Percentiles rank a stretch among this genome's conserved stretches.
These are phyloP conservation scores for Nemophila menziesii DNA, from an alignment of 257 asterid genomes.

Conservation along the genomic window DNA sequence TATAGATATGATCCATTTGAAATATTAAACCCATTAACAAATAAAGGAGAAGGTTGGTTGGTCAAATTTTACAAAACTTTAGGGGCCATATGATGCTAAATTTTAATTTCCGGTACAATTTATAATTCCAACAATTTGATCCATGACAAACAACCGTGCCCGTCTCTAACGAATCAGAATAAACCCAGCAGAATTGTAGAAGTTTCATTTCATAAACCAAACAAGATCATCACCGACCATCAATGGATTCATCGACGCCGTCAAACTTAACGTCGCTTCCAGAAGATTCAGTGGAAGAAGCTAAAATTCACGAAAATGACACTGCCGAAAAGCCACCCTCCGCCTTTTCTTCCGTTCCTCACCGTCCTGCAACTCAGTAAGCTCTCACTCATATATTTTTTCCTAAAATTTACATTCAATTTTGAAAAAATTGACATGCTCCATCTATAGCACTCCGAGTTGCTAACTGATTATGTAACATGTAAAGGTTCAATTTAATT, in stretches of 20 bases:
- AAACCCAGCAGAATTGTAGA: background rate
- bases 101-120: no score
- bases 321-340: conserved; percentile 31
- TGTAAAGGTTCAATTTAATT: no score
- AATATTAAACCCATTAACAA: no score
- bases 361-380: conserved; percentile 64
- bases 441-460: background rate
- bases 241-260: conserved; percentile 18
- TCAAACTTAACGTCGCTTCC: conserved; percentile 51
- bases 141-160: background rate
- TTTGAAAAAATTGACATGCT: background rate
- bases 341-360: conserved; percentile 55
- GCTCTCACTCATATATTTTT: conserved; percentile 20
- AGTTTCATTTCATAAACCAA: background rate
- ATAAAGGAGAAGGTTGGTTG: no score
- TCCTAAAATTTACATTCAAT: no score
- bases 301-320: conserved; percentile 20
- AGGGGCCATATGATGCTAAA: no score
- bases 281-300: conserved; percentile 39
- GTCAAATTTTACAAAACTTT: no score
- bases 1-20: no score
- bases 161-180: background rate
- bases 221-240: no score
- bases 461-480: background rate
- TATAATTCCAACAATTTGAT: no score